Conservation (phyloP, 257 asterid species). For the Dorcoceras hygrometricum region DNA sequence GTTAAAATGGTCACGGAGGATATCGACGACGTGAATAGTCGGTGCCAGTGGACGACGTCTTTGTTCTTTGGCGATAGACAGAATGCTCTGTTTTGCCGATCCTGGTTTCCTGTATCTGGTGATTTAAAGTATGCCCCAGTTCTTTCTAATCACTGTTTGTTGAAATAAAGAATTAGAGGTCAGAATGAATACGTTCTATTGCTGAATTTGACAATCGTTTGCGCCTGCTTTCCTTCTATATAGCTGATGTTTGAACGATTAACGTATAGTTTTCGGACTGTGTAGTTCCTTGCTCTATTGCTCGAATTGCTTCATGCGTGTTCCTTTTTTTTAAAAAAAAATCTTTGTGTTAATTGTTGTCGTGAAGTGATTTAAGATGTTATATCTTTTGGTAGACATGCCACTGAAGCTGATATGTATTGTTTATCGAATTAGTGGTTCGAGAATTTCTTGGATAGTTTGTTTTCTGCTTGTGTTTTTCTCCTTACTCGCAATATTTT, state of each 20-base stretch:
- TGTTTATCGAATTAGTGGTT: too few relatives aligned
- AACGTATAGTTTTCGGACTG: not conserved
- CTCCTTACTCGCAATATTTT: not conserved
- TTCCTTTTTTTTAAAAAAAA: not conserved
- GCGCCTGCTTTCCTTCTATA: not conserved
- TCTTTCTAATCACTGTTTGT: conserved; percentile 7
- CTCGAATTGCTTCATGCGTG: not conserved
- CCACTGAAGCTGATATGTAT: too few relatives aligned
- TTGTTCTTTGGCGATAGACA: conserved; percentile 67
- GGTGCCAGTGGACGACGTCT: conserved; percentile 66
- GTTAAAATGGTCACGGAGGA: conserved; percentile 54
- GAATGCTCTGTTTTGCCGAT: conserved; percentile 88
- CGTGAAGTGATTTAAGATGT: not conserved
- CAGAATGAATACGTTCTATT: conserved; percentile 14
- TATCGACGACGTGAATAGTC: conserved; percentile 21
- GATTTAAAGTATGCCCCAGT: conserved; percentile 52
- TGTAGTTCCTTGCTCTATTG: not conserved
- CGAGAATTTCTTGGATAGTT: not conserved
- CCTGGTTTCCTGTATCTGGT: conserved; percentile 82
- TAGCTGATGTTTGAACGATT: not conserved
- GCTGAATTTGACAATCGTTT: conserved; percentile 11
- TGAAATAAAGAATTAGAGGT: not conserved
- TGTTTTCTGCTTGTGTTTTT: too few relatives aligned
- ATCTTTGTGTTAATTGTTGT: not conserved
- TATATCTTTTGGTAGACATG: too few relatives aligned